Evolutionary conservation across 1,284 basidiomycete species (phyloP).

Genomic region (Takashimella tepidaria): DNA sequence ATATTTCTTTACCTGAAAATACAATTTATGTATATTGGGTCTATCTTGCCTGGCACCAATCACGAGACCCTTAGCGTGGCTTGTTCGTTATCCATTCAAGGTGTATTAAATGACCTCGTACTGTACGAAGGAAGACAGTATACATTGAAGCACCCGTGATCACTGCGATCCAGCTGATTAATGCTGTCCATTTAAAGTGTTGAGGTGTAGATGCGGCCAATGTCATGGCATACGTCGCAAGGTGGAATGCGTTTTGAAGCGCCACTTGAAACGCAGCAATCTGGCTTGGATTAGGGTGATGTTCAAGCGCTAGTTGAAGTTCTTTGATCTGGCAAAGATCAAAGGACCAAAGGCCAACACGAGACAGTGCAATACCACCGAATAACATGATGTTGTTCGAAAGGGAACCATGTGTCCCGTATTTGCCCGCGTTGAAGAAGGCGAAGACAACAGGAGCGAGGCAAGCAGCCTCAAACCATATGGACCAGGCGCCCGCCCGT

Average conservation of each 20-base stretch:
- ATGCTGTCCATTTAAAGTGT: conserved; percentile 45
- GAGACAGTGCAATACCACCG: conserved; percentile 37
- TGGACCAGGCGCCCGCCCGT: conserved; percentile 50
- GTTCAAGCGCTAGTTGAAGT: conserved; percentile 43
- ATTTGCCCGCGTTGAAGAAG: conserved; percentile 30
- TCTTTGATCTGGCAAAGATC: conserved; percentile 50
- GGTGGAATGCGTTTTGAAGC: conserved; percentile 46
- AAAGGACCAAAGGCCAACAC: conserved; percentile 50
- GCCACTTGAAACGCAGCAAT: conserved; percentile 48
- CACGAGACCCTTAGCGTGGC: conserved; percentile 1
- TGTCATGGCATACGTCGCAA: conserved; percentile 41
- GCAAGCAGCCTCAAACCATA: conserved; percentile 45
- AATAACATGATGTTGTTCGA: conserved; percentile 35
- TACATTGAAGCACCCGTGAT: conserved; percentile 31
- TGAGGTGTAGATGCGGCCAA: conserved; percentile 28
- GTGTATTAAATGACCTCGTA: conserved; percentile 40
- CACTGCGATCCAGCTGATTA: conserved; percentile 43
- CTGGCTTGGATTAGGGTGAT: conserved; percentile 44
- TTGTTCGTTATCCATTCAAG: conserved; percentile 23
- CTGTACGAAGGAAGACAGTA: conserved; percentile 28
- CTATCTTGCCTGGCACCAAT: neutral
- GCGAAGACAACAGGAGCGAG: conserved; percentile 37
- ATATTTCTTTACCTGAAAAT: neutral
- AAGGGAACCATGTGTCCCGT: conserved; percentile 31
- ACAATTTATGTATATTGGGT: no score